phyloP scores from a whole-genome alignment of 495 filamentous ascomycete genomes.

The Hyaloscypha finlandica region DNA sequence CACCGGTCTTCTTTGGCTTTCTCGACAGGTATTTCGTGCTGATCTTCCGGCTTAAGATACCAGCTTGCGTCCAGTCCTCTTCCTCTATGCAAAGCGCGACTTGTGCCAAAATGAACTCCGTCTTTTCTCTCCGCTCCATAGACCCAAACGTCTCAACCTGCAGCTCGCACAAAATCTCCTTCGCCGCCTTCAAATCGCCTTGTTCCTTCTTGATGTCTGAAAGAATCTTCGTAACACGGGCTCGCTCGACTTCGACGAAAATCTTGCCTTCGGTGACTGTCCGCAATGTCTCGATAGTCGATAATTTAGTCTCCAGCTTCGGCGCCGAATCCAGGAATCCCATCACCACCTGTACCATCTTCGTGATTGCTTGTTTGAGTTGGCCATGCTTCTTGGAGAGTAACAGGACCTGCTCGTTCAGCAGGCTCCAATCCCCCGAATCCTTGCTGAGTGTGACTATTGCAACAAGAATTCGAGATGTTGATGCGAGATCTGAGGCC shows the following conservation, averaged over 20 bases:
- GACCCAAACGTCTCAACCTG: slow-evolving; percentile 99
- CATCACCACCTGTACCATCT: slow-evolving; percentile 98
- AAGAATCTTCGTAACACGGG: slow-evolving; percentile 89
- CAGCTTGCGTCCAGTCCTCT: slow-evolving; percentile 93
- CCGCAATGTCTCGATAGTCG: slow-evolving; percentile 89
- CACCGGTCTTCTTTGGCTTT: slow-evolving; percentile 84
- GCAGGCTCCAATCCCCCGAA: slow-evolving; percentile 83
- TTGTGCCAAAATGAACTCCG: slow-evolving; percentile 95
- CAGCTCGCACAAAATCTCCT: slow-evolving; percentile 92
- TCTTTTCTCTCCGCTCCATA: slow-evolving; percentile 96
- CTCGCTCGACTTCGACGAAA: slow-evolving; percentile 97
- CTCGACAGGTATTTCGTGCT: slow-evolving; percentile 87
- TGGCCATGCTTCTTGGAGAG: slow-evolving; percentile 99
- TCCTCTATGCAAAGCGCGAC: slow-evolving; percentile 94
- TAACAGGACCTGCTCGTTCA: slow-evolving; percentile 94
- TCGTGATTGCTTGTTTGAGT: slow-evolving; percentile 97
- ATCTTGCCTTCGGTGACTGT: slow-evolving; percentile 99
- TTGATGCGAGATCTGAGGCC: slow-evolving; percentile 94
- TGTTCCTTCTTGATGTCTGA: slow-evolving; percentile 96
- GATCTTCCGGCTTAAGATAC: slow-evolving; percentile 94
- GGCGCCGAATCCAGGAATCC: slow-evolving; percentile 80
- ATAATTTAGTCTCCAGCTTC: slow-evolving; percentile 80
- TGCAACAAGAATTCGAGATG: slow-evolving; percentile 79
- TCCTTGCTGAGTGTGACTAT: slow-evolving; percentile 96
- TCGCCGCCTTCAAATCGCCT: slow-evolving; percentile 85